Conservation (phyloP, 1,284 basidiomycete species). For the Trametes pubescens region DNA sequence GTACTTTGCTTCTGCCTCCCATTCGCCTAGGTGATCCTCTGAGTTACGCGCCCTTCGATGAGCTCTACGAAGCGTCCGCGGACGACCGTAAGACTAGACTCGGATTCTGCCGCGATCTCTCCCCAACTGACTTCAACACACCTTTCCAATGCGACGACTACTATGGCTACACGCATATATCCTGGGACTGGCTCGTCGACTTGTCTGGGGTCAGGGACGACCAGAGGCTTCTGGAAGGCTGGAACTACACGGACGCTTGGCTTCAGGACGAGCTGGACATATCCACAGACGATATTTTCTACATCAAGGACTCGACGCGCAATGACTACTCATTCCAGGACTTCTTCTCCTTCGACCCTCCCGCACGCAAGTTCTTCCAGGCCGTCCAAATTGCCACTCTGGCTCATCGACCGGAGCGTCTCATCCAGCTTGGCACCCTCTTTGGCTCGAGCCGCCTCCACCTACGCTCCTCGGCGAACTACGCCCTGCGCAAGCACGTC, state of each 20-base stretch:
- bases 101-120: conserved; percentile 53
- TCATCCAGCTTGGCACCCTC: conserved; percentile 71
- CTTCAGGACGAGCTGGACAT: conserved; percentile 51
- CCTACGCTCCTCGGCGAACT: conserved; percentile 50
- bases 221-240: conserved; percentile 54
- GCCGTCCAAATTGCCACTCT: conserved; percentile 55
- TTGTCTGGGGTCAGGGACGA: conserved; percentile 45
- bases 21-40: conserved; percentile 70
- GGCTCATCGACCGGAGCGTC: conserved; percentile 47
- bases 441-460: conserved; percentile 74
- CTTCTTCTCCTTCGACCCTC: conserved; percentile 39
- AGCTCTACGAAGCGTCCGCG: conserved; percentile 56
- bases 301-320: conserved; percentile 58
- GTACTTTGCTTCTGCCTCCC: conserved; percentile 78
- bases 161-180: conserved; percentile 64
- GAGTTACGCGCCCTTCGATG: conserved; percentile 67
- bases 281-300: conserved; percentile 50
- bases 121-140: conserved; percentile 37
- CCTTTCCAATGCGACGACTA: conserved; percentile 64
- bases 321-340: conserved; percentile 78
- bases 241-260: conserved; percentile 60
- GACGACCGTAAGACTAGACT: conserved; percentile 62
- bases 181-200: conserved; percentile 78
- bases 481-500: conserved; percentile 52
- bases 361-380: conserved; percentile 48